A percentile compares a stretch with the other conserved stretches of the same genome.
These are phyloP conservation scores for Cydonia oblonga DNA, from an alignment of 331 rosid species.

Conservation along the genomic window DNA sequence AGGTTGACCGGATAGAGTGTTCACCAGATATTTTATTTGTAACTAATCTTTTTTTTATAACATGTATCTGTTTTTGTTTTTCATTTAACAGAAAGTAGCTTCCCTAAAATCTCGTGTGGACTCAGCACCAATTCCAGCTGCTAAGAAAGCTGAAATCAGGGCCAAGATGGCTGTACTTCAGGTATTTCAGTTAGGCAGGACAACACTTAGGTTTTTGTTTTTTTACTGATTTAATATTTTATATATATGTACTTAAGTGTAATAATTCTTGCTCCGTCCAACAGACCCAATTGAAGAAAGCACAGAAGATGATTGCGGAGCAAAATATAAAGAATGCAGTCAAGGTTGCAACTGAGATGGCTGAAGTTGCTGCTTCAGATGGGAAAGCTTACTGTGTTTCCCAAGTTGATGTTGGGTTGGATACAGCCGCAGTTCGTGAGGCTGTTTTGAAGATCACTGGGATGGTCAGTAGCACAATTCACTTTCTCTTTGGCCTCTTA, in stretches of 20 bases:
- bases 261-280: constrained; percentile 1
- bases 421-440: constrained; percentile 87
- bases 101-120: constrained; percentile 69
- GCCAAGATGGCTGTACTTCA: constrained; percentile 54
- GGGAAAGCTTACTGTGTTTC: constrained; percentile 68
- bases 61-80: neutral
- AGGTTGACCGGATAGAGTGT: no score
- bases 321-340: constrained; percentile 76
- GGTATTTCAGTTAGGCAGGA: constrained; percentile 30
- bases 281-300: constrained; percentile 70
- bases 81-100: constrained; percentile 52
- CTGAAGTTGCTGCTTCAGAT: constrained; percentile 20
- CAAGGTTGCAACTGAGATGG: constrained; percentile 32
- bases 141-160: constrained; percentile 76
- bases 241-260: no score
- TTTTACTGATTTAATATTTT: no score
- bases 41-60: neutral
- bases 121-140: constrained; percentile 71
- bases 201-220: neutral
- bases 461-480: constrained; percentile 39
- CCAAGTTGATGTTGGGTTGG: constrained; percentile 73
- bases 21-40: no score
- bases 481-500: neutral
- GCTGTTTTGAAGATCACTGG: constrained; percentile 68
- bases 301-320: constrained; percentile 76